Conservation (phyloP, 192 early-diverging fungal species). For the Linderina pennispora region DNA sequence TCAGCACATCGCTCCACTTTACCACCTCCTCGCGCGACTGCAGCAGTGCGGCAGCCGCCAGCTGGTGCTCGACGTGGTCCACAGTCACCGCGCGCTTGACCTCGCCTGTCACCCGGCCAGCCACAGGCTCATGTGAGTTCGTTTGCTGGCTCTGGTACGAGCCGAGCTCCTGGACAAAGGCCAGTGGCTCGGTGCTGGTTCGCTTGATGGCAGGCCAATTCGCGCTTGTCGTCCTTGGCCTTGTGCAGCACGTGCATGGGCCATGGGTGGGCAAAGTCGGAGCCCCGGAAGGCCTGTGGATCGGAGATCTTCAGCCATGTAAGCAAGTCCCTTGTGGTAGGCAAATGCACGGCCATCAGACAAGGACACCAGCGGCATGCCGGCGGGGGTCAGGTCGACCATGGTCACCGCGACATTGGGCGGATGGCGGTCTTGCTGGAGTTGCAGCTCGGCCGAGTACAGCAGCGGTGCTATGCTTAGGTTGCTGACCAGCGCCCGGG, state of each 20-base stretch:
- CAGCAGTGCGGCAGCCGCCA: constrained; percentile 10
- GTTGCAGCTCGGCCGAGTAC: constrained; percentile 24
- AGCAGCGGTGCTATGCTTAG: constrained; percentile 32
- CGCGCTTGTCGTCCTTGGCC: background rate
- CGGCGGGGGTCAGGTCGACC: constrained; percentile 6
- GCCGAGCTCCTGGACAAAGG: constrained; percentile 10
- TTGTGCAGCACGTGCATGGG: background rate
- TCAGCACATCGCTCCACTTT: constrained; percentile 14
- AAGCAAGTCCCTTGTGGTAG: constrained; percentile 6
- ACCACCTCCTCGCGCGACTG: constrained; percentile 13
- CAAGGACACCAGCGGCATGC: constrained; percentile 10
- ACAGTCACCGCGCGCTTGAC: constrained; percentile 17
- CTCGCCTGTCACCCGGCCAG: background rate
- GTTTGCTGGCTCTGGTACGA: constrained; percentile 8
- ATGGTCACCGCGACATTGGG: constrained; percentile 12
- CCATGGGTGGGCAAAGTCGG: constrained; percentile 15
- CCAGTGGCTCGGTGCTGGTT: constrained; percentile 2
- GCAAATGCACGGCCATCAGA: constrained; percentile 23
- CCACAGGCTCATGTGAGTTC: constrained; percentile 11
- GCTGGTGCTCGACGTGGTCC: constrained; percentile 45
- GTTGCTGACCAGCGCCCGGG: constrained; percentile 2
- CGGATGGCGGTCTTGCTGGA: constrained; percentile 4
- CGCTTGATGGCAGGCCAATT: background rate
- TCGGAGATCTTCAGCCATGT: constrained; percentile 27
- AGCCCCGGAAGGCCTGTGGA: constrained; percentile 7